phyloP scores from a whole-genome alignment of 2,329 filamentous ascomycete species.

The Trichoderma atroviride region DNA sequence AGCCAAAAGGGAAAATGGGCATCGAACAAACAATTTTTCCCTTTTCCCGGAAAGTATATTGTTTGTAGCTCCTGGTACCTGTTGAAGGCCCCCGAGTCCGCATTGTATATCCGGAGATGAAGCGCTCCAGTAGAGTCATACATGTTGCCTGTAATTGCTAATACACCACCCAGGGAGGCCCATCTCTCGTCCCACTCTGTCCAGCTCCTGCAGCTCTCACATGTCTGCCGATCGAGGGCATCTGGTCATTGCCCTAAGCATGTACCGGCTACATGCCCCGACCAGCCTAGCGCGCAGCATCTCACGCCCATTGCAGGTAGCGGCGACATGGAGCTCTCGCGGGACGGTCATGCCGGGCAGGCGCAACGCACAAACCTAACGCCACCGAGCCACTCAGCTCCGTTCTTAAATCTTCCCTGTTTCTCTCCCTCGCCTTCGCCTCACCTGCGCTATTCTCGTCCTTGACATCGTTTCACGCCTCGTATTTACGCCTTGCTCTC shows the following conservation, averaged over 20 bases:
- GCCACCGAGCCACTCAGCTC: constrained; percentile 23
- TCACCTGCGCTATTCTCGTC: not conserved
- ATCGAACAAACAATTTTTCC: not conserved
- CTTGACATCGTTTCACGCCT: not conserved
- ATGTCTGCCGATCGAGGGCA: constrained; percentile 18
- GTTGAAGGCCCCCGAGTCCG: not conserved
- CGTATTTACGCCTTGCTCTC: not conserved
- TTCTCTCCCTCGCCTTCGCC: constrained; percentile 6
- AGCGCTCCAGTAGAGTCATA: not conserved
- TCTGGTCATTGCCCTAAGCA: constrained; percentile 22
- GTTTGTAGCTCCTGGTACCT: not conserved
- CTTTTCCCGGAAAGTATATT: not conserved
- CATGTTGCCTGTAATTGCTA: not conserved
- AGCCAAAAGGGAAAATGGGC: not conserved
- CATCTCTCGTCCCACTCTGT: not conserved
- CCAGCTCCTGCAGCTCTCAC: constrained; percentile 19
- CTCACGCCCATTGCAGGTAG: not conserved
- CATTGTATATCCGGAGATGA: not conserved
- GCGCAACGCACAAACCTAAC: constrained; percentile 9
- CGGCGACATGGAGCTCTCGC: constrained; percentile 13
- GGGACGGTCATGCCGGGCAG: constrained; percentile 18
- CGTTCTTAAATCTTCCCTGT: constrained; percentile 14
- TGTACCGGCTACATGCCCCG: constrained; percentile 20
- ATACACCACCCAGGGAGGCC: not conserved
- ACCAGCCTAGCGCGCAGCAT: constrained; percentile 10